These are phyloP conservation scores for Beauveria rudraprayagi DNA, from an alignment of 2,329 filamentous ascomycete species.

Conservation along the genomic window DNA sequence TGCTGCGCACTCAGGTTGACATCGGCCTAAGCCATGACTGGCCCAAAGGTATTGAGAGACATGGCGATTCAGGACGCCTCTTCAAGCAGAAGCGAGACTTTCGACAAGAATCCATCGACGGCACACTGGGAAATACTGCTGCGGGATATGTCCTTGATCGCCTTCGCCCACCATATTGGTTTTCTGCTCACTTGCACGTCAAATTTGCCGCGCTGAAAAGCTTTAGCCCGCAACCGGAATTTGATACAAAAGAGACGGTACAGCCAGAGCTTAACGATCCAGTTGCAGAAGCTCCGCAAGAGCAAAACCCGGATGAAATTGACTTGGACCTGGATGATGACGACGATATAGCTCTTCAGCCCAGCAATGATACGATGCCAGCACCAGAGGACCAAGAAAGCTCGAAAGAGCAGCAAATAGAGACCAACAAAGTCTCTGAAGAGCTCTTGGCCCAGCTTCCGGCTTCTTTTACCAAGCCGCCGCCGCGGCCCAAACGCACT, in stretches of 20 bases:
- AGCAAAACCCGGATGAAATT: slow-evolving; percentile 59
- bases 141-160: slow-evolving; percentile 74
- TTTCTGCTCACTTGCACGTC: slow-evolving; percentile 86
- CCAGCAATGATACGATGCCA: slow-evolving; percentile 14
- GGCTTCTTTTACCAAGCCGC: slow-evolving; percentile 55
- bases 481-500: slow-evolving; percentile 26
- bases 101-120: slow-evolving; percentile 63
- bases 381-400: background rate
- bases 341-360: slow-evolving; percentile 17
- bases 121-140: slow-evolving; percentile 70
- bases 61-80: slow-evolving; percentile 60
- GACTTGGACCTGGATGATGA: slow-evolving; percentile 57
- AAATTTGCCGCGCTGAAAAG: slow-evolving; percentile 67
- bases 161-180: slow-evolving; percentile 80
- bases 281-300: slow-evolving; percentile 8
- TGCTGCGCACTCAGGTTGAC: slow-evolving; percentile 80
- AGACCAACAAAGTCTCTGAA: slow-evolving; percentile 41
- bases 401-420: slow-evolving; percentile 2
- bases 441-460: slow-evolving; percentile 67
- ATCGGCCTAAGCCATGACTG: slow-evolving; percentile 93
- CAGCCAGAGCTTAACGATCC: background rate
- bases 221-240: slow-evolving; percentile 35
- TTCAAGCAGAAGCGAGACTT: slow-evolving; percentile 71
- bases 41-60: slow-evolving; percentile 75
- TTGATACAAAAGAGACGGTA: background rate